Percentiles rank a stretch among this genome's conserved stretches.
These are phyloP conservation scores for Avicennia marina DNA, from an alignment of 257 asterid genomes.

Conservation along the genomic window DNA sequence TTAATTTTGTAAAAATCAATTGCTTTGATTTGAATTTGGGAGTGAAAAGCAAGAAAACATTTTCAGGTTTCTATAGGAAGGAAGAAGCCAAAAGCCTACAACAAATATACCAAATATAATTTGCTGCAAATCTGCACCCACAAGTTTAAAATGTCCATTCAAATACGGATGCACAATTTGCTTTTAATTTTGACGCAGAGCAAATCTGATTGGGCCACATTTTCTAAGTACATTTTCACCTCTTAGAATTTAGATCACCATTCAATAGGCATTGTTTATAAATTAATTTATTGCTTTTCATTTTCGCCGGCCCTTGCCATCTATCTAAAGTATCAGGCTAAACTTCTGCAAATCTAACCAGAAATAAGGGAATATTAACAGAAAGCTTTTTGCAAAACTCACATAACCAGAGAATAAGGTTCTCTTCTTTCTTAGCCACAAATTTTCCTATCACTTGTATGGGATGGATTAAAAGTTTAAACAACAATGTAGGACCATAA, in stretches of 20 bases:
- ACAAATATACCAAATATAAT: background rate
- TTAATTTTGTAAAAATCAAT: background rate
- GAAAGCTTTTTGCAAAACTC: background rate
- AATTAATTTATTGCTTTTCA: background rate
- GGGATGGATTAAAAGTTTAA: background rate
- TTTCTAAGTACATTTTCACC: background rate
- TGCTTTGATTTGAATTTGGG: background rate
- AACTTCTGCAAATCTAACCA: conserved; percentile 1
- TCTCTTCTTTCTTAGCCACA: conserved; percentile 13
- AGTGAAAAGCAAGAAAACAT: background rate
- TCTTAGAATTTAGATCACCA: background rate
- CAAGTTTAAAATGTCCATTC: background rate
- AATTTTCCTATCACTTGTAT: conserved; percentile 4
- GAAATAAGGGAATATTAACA: conserved; percentile 7
- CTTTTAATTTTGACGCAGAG: background rate
- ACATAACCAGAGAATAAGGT: conserved; percentile 14
- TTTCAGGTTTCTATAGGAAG: background rate
- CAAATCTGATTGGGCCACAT: background rate
- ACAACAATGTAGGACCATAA: background rate
- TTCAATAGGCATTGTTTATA: background rate
- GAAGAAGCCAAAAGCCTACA: conserved; percentile 16
- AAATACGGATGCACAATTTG: background rate
- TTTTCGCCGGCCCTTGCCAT: background rate
- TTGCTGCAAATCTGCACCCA: background rate
- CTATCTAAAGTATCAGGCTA: background rate